Evolutionary conservation across 2,329 filamentous ascomycete genomes (phyloP).

Genomic region (Hirsutella thompsonii): DNA sequence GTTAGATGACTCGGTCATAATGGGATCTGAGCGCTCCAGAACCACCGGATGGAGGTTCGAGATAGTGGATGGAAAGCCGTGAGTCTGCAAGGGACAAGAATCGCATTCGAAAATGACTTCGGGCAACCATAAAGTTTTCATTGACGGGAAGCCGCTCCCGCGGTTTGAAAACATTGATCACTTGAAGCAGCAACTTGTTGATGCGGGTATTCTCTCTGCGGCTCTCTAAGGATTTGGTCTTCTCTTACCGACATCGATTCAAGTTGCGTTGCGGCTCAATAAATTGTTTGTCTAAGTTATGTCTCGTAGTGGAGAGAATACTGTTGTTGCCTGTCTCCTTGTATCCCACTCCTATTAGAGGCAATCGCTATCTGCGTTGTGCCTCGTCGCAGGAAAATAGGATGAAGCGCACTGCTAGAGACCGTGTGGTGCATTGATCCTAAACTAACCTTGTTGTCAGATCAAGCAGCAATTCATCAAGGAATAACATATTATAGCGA

Average conservation of each 20-base stretch:
- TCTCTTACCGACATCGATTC: not conserved
- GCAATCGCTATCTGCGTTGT: not conserved
- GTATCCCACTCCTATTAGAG: too few relatives aligned
- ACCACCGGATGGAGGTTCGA: not conserved
- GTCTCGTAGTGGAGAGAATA: too few relatives aligned
- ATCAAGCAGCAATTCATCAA: conserved; percentile 24
- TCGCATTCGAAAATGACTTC: too few relatives aligned
- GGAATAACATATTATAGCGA: conserved; percentile 21
- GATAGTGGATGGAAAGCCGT: not conserved
- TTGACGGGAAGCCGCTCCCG: not conserved
- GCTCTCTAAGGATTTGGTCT: not conserved
- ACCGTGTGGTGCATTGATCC: too few relatives aligned
- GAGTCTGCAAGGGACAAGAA: not conserved
- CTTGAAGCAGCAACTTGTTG: not conserved
- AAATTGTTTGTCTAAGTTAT: too few relatives aligned
- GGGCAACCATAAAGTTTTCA: too few relatives aligned
- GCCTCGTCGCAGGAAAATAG: not conserved
- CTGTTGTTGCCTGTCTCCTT: not conserved
- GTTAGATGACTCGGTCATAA: not conserved
- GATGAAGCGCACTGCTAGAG: not conserved
- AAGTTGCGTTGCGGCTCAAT: not conserved
- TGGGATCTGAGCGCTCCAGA: not conserved
- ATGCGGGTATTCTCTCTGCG: not conserved
- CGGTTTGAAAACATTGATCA: not conserved
- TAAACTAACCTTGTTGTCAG: conserved; percentile 17